A percentile compares a stretch with the other conserved stretches of the same genome.
Conservation (phyloP, 495 filamentous ascomycete genomes). For the Tricharina praecox region DNA sequence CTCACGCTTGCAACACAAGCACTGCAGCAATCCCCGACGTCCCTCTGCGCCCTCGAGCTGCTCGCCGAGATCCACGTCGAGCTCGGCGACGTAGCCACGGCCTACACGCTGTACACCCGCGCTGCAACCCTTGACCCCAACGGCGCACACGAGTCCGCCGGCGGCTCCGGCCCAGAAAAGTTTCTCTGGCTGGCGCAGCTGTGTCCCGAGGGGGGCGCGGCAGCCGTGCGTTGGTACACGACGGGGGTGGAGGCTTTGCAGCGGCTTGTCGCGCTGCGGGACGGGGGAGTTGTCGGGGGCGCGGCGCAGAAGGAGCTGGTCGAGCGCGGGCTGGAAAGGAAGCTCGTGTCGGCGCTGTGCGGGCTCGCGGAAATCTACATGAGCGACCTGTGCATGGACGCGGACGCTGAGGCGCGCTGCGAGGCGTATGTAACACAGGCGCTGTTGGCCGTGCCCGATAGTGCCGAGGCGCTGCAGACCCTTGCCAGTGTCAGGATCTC, state of each 20-base stretch:
- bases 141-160: conserved; percentile 36
- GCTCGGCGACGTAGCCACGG: conserved; percentile 57
- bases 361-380: conserved; percentile 89
- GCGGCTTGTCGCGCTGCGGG: not conserved
- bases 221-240: conserved; percentile 78
- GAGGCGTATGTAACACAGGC: conserved; percentile 77
- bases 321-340: conserved; percentile 46
- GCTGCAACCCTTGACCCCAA: conserved; percentile 59
- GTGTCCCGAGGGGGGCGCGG: conserved; percentile 64
- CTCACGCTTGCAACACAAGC: conserved; percentile 45
- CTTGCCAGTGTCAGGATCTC: conserved; percentile 85
- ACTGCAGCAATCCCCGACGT: conserved; percentile 29
- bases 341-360: conserved; percentile 73
- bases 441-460: conserved; percentile 52
- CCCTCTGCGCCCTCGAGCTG: conserved; percentile 52
- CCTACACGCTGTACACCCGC: conserved; percentile 47
- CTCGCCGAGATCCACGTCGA: conserved; percentile 77
- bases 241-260: conserved; percentile 56
- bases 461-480: conserved; percentile 76
- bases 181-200: conserved; percentile 93
- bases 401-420: conserved; percentile 69
- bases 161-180: conserved; percentile 74
- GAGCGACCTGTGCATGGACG: conserved; percentile 91
- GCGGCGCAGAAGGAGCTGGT: conserved; percentile 3
- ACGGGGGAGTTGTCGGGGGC: no score